Conservation (phyloP, 73 alveolate genomes). For the Paramecium caudatum region DNA sequence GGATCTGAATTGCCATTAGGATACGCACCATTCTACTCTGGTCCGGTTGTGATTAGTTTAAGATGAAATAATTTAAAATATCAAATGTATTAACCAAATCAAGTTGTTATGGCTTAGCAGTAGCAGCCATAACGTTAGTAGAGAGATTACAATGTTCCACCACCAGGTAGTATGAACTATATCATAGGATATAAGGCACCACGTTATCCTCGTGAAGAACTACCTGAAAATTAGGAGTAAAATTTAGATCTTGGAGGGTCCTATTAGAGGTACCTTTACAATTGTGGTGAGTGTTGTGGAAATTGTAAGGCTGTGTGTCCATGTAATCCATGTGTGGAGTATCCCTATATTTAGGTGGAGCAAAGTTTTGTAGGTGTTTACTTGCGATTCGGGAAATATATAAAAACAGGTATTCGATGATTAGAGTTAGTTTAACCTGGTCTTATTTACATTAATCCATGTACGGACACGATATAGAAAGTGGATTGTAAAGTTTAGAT, state of each 20-base stretch:
- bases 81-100: background rate
- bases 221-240: constrained; percentile 53
- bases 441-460: constrained; percentile 72
- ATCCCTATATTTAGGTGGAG: constrained; percentile 69
- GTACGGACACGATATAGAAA: constrained; percentile 57
- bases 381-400: constrained; percentile 71
- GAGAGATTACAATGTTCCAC: constrained; percentile 58
- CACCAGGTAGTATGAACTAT: background rate
- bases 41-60: constrained; percentile 69
- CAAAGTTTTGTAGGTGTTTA: constrained; percentile 65
- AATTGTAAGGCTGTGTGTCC: constrained; percentile 68
- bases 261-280: constrained; percentile 9
- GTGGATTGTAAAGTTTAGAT: constrained; percentile 70
- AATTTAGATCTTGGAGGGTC: constrained; percentile 62
- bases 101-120: background rate
- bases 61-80: background rate
- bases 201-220: constrained; percentile 57
- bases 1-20: constrained; percentile 74
- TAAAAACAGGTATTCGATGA: constrained; percentile 27
- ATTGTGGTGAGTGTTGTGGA: constrained; percentile 76
- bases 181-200: constrained; percentile 14
- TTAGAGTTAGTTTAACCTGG: constrained; percentile 60
- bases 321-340: constrained; percentile 67
- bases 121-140: background rate
- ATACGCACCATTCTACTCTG: constrained; percentile 77